phyloP scores from a whole-genome alignment of 352 stramenopile species.

The Phytophthora crassamura region DNA sequence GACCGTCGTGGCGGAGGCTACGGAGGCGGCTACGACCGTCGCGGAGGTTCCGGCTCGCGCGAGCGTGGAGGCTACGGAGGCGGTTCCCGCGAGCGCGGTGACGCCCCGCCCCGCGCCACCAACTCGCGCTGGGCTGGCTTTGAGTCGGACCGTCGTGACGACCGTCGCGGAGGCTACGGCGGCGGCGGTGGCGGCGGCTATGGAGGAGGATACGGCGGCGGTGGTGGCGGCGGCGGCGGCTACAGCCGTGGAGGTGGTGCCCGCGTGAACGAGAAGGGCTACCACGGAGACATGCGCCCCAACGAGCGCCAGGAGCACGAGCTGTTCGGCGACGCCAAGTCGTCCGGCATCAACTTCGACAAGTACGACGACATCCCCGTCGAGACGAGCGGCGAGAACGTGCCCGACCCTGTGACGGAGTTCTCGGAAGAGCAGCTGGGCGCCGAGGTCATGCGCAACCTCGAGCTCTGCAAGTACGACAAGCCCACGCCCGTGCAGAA shows the following conservation, averaged over 20 bases:
- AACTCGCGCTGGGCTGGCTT: constrained; percentile 69
- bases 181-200: constrained; percentile 43
- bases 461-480: constrained; percentile 94
- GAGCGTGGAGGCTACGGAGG: constrained; percentile 31
- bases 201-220: constrained; percentile 26
- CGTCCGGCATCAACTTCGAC: constrained; percentile 99
- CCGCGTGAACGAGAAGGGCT: constrained; percentile 95
- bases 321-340: constrained; percentile 93
- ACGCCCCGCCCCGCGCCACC: constrained; percentile 32
- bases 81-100: constrained; percentile 44
- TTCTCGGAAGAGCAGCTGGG: constrained; percentile 93
- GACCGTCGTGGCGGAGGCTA: constrained; percentile 34
- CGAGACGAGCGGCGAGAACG: constrained; percentile 94
- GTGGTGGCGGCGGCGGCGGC: constrained; percentile 41
- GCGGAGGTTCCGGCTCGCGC: constrained; percentile 46
- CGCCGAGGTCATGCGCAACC: constrained; percentile 93
- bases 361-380: constrained; percentile 99
- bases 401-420: constrained; percentile 92
- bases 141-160: constrained; percentile 52
- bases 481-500: constrained; percentile 99
- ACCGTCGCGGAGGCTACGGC: constrained; percentile 30
- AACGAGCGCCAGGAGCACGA: constrained; percentile 94
- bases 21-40: constrained; percentile 37
- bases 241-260: constrained; percentile 55
- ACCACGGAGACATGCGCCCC: constrained; percentile 94